Base-by-base conservation (phyloP, 768 basidiomycete genomes). In the Tricholoma saponaceum region DNA sequence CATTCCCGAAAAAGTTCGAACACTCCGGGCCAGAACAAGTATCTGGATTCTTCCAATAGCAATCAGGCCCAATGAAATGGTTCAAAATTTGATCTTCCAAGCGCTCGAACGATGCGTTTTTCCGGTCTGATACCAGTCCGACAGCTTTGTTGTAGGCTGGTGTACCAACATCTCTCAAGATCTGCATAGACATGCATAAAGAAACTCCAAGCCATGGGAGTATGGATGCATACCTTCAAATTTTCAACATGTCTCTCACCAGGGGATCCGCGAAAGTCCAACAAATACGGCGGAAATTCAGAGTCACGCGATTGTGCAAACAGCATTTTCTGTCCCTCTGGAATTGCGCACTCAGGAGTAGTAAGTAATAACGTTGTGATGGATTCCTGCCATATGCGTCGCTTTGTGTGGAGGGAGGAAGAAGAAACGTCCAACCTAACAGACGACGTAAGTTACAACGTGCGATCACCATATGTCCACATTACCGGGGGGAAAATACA, bases 321-420 rank as follows among this genome's bases (percentile, higher is more conserved):
- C 20, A 66, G 54, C 77, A 92, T 85, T 5, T 67, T 64, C 64
- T 89, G 83, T 14, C 74, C 70, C 41, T 72, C 65, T 1, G 86
- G 85, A 62, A 92, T 90, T 18, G 74, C 72, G 64, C 81, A 83
- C 8, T 80, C 78, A 0, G 81, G 73, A 56, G 73, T 78, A 0
- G 86, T 87, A 30, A 91, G 76, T 14, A 92, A 69, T 16, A 92
- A 72, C 1, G 85, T 79, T 0, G 86, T 80, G 22, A 91, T 76
- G 3, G 87, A 78, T 69, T 92, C 90, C 66, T 92, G 89, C 87
- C 89, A 90, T 13, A 92, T 87, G 4, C 90, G 80, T 14, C 89
- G 79, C 57, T 76, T 83, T 14, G 81, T 76, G 66, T 92, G 90
- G 5, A 78, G 69, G 0, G 85, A 88, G 0, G 75, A 69, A 2